Evolutionary conservation across 2,329 filamentous ascomycete species (phyloP), one percentile per base, ranked within the genome.

Genomic region (Pseudovirgaria hyperparasitica): DNA sequence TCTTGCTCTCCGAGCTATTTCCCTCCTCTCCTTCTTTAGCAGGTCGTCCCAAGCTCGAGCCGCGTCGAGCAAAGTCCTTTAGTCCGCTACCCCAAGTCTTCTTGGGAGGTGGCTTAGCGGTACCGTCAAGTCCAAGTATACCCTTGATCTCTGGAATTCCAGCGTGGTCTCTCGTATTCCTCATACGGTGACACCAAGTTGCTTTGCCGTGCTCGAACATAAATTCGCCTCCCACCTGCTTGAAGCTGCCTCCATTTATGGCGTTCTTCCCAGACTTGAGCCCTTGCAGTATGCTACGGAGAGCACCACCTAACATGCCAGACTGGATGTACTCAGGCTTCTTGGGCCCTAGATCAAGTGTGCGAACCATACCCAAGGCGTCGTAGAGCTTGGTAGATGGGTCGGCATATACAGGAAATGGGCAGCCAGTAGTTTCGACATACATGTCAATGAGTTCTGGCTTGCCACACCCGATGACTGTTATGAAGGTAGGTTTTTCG

Each of bases 141-240:
- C 68, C 60, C 54, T 72, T 69, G 29, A 85, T 42, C 48, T 76
- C 74, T 0, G 65, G 63, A 2, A 86, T 61, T 58, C 85, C 80
- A 2, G 70, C 68, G 46, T 92, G 82, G 39, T 86, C 82, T 25
- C 82, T 60, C 9, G 81, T 87, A 31, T 71, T 80, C 45, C 63
- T 64, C 82, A 92, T 92, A 16, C 81, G 65, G 54, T 87, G 80
- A 41, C 77, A 85, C 82, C 82, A 92, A 1, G 70, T 74, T 16
- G 82, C 67, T 29, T 58, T 59, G 54, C 79, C 78, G 42, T 69
- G 60, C 42, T 81, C 75, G 37, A 84, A 84, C n/a, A 86, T 48
- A 35, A 85, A 82, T 55, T 86, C 81, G 8, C 80, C 81, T 14
- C 81, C 79, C 3, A 81, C 73, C 54, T 84, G 76, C 27, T 65